Evolutionary conservation across 163 green algal species (phyloP).

Genomic region (Picocystis sp.): DNA sequence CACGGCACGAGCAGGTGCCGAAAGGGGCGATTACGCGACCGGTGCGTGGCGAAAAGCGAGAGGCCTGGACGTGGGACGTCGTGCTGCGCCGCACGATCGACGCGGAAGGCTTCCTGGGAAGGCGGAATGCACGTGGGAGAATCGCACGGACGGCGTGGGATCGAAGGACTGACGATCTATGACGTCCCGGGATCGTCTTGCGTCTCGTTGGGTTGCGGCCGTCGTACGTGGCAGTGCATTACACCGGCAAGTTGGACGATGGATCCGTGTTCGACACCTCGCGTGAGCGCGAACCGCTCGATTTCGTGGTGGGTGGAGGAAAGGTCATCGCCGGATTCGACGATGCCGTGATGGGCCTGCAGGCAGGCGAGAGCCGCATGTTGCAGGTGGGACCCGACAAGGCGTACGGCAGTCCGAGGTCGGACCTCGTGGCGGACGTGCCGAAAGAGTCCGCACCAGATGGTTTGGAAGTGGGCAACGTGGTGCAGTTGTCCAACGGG

Average conservation of each 20-base stretch:
- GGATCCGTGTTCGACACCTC: conserved; percentile 31
- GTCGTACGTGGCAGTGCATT: conserved; percentile 6
- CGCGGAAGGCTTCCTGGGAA: too few relatives aligned
- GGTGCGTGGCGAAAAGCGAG: too few relatives aligned
- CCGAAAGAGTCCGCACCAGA: background rate
- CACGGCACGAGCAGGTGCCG: too few relatives aligned
- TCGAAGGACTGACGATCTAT: too few relatives aligned
- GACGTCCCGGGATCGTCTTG: too few relatives aligned
- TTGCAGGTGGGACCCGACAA: conserved; percentile 13
- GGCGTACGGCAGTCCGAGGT: conserved; percentile 4
- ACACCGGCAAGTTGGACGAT: conserved; percentile 20
- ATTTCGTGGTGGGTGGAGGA: conserved; percentile 40
- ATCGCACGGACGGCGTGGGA: too few relatives aligned
- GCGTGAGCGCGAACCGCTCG: conserved; percentile 17
- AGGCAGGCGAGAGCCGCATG: conserved; percentile 26
- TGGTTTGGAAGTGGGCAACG: conserved; percentile 40
- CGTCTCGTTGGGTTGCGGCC: too few relatives aligned
- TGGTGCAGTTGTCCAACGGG: conserved; percentile 67
- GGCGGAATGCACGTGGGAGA: too few relatives aligned
- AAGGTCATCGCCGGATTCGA: conserved; percentile 48
- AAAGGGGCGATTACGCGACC: too few relatives aligned
- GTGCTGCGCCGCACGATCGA: too few relatives aligned
- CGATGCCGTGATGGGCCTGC: conserved; percentile 30
- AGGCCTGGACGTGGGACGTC: too few relatives aligned
- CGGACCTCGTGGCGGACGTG: background rate